Percentiles rank a stretch among this genome's conserved stretches.
Conservation (phyloP, 768 basidiomycete species). For the Tylopilus sp. region DNA sequence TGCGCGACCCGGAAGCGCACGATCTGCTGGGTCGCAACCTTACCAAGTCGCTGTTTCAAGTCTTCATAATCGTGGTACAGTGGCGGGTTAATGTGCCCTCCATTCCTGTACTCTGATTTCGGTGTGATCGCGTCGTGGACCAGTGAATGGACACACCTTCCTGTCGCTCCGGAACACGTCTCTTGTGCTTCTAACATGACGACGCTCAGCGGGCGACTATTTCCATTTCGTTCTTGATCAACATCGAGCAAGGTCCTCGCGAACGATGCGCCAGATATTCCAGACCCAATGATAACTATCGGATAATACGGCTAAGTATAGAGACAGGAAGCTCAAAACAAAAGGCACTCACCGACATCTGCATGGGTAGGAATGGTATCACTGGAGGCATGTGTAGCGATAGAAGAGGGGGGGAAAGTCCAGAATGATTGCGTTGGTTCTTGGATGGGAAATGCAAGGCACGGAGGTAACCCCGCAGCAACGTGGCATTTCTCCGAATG, state of each 20-base stretch:
- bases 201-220: constrained; percentile 29
- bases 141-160: constrained; percentile 34
- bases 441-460: constrained; percentile 47
- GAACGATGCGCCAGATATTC: constrained; percentile 47
- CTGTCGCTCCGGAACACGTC: constrained; percentile 51
- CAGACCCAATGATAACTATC: constrained; percentile 51
- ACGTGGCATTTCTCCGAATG: constrained; percentile 1
- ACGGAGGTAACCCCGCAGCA: not conserved
- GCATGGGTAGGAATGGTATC: constrained; percentile 43
- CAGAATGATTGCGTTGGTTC: constrained; percentile 62
- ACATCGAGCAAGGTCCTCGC: constrained; percentile 37
- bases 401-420: constrained; percentile 50
- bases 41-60: constrained; percentile 38
- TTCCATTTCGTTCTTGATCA: constrained; percentile 22
- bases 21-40: constrained; percentile 36
- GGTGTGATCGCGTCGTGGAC: not conserved
- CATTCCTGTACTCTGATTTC: constrained; percentile 35
- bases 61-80: constrained; percentile 44
- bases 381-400: constrained; percentile 32
- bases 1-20: constrained; percentile 41
- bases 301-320: not conserved
- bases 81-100: constrained; percentile 49
- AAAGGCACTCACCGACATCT: constrained; percentile 45
- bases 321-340: not conserved
- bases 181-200: constrained; percentile 64